These are phyloP conservation scores for Micromonas commoda DNA, from an alignment of 139 green algal genomes.

Conservation along the genomic window DNA sequence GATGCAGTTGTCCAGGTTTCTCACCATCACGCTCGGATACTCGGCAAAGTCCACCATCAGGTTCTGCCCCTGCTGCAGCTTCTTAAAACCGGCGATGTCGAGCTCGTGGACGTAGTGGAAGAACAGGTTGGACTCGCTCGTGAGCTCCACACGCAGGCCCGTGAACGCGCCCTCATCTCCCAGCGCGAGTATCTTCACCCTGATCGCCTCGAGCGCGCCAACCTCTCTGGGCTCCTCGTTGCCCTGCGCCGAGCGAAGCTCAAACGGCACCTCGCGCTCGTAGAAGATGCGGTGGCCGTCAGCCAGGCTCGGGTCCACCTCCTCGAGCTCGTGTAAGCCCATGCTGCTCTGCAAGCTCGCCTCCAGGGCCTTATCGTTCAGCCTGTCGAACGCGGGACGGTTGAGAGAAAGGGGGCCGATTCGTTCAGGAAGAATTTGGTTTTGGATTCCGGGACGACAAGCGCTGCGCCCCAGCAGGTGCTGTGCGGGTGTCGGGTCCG, in stretches of 20 bases:
- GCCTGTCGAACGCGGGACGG: neutral
- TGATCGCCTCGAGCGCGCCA: constrained; percentile 52
- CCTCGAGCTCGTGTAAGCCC: constrained; percentile 47
- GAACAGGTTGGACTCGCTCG: constrained; percentile 62
- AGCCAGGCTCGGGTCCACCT: constrained; percentile 48
- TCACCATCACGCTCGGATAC: constrained; percentile 50
- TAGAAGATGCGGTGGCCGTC: constrained; percentile 53
- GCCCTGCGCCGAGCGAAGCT: constrained; percentile 47
- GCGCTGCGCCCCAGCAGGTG: too few relatives aligned
- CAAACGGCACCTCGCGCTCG: constrained; percentile 61
- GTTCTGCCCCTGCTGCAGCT: constrained; percentile 44
- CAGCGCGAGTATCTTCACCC: constrained; percentile 52
- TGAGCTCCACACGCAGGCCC: constrained; percentile 50
- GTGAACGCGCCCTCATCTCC: constrained; percentile 28
- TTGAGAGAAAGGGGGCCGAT: neutral
- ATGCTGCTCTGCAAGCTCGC: neutral
- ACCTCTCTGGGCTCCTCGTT: constrained; percentile 41
- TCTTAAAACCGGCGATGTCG: constrained; percentile 38
- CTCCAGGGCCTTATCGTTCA: neutral
- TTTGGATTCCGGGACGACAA: too few relatives aligned
- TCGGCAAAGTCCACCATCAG: constrained; percentile 62
- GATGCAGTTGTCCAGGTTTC: constrained; percentile 58
- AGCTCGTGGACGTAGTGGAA: constrained; percentile 59
- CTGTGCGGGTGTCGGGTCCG: too few relatives aligned
- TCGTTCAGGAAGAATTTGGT: too few relatives aligned